Conservation (phyloP, 768 basidiomycete species). For the Lepiota brunneoincarnata region DNA sequence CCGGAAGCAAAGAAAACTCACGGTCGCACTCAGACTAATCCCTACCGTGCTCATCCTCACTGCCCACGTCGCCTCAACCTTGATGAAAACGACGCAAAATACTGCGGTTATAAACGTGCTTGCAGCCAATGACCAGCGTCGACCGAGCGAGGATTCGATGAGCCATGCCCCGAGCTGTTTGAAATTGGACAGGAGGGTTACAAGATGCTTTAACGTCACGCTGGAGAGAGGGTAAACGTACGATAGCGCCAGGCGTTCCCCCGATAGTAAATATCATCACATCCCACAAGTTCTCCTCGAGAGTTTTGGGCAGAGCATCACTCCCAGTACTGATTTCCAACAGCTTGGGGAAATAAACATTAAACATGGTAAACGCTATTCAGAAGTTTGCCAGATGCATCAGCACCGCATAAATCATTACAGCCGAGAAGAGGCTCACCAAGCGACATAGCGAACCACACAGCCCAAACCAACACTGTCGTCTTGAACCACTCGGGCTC, state of each 20-base stretch:
- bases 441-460: slow-evolving; percentile 75
- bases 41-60: slow-evolving; percentile 71
- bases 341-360: slow-evolving; percentile 85
- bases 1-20: slow-evolving; percentile 24
- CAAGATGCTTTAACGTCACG: not conserved
- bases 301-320: slow-evolving; percentile 32
- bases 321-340: slow-evolving; percentile 54
- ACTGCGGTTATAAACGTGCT: slow-evolving; percentile 76
- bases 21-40: slow-evolving; percentile 74
- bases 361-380: slow-evolving; percentile 87
- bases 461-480: slow-evolving; percentile 75
- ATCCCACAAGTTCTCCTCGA: slow-evolving; percentile 74
- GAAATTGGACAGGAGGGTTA: not conserved
- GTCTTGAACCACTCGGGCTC: slow-evolving; percentile 73
- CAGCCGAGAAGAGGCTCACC: slow-evolving; percentile 42
- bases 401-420: not conserved
- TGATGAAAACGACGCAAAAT: slow-evolving; percentile 69
- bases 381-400: slow-evolving; percentile 3
- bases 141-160: slow-evolving; percentile 67
- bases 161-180: slow-evolving; percentile 80
- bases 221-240: slow-evolving; percentile 33
- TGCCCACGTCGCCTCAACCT: slow-evolving; percentile 53
- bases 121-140: slow-evolving; percentile 68
- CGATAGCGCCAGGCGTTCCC: slow-evolving; percentile 82
- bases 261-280: slow-evolving; percentile 84